phyloP scores from a whole-genome alignment of 2,329 filamentous ascomycete genomes.

The Bipolaris cookei region DNA sequence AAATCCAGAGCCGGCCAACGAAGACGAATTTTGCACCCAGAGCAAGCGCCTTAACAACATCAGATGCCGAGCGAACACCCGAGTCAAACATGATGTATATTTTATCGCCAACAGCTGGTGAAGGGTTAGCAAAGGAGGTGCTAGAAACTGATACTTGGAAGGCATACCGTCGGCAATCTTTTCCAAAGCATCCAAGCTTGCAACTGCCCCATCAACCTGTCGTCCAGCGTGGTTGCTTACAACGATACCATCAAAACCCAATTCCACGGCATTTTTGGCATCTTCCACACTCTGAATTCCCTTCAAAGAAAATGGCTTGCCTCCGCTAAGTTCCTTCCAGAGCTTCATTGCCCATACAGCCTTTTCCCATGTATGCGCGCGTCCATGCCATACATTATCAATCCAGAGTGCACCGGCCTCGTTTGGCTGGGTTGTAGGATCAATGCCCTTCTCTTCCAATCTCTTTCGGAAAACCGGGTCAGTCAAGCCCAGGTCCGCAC shows the following conservation, averaged over 20 bases:
- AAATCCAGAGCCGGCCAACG: conserved; percentile 66
- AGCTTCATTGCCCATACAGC: conserved; percentile 68
- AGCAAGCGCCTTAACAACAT: conserved; percentile 67
- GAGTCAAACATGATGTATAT: conserved; percentile 66
- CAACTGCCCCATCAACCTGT: conserved; percentile 67
- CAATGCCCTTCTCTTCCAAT: conserved; percentile 60
- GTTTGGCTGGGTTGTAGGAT: conserved; percentile 59
- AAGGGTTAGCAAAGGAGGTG: background rate
- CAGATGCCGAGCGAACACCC: conserved; percentile 62
- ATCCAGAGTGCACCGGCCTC: conserved; percentile 67
- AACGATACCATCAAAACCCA: conserved; percentile 70
- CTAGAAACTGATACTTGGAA: background rate
- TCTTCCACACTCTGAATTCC: conserved; percentile 73
- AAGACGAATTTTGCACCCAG: conserved; percentile 68
- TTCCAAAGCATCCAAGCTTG: conserved; percentile 65
- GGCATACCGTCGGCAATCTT: conserved; percentile 59
- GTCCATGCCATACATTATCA: conserved; percentile 69
- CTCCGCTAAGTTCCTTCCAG: conserved; percentile 61
- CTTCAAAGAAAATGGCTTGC: conserved; percentile 68
- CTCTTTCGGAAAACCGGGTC: conserved; percentile 66
- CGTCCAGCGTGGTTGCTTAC: conserved; percentile 74
- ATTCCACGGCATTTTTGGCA: conserved; percentile 64
- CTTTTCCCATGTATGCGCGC: conserved; percentile 69
- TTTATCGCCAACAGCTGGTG: conserved; percentile 56
- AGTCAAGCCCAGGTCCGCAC: conserved; percentile 63